A percentile compares a stretch with the other conserved stretches of the same genome.
phyloP scores from a whole-genome alignment of 208 protist genomes.

The Acanthamoeba castellanii region DNA sequence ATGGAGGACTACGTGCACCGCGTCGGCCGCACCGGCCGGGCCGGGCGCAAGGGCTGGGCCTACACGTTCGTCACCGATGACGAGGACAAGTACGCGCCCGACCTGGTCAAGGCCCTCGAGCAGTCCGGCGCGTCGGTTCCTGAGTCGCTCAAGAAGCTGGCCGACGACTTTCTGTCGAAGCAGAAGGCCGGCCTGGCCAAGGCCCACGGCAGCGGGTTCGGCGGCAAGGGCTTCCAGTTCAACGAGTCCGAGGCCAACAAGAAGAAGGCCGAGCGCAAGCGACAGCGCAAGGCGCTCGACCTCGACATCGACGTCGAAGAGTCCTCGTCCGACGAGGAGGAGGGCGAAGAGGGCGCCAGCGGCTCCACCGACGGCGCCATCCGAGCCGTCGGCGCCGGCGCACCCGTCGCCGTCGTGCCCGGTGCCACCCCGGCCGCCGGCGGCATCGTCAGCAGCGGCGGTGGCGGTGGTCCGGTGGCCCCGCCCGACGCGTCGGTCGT shows the following conservation, averaged over 20 bases:
- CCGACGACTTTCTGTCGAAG: conserved; percentile 53
- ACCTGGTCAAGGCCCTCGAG: conserved; percentile 26
- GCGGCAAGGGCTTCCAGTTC: conserved; percentile 87
- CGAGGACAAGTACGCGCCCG: conserved; percentile 23
- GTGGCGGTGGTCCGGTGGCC: neutral
- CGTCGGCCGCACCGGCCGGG: conserved; percentile 16
- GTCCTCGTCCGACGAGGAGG: conserved; percentile 61
- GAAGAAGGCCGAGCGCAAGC: conserved; percentile 80
- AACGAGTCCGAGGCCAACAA: conserved; percentile 79
- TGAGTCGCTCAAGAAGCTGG: neutral
- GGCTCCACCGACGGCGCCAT: neutral
- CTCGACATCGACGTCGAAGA: conserved; percentile 79
- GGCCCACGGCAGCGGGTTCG: neutral
- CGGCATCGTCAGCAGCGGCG: neutral
- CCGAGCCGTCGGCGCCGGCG: neutral
- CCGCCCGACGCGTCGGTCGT: conserved; percentile 47
- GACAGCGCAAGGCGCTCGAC: conserved; percentile 74
- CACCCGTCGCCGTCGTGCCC: neutral
- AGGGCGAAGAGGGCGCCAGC: neutral
- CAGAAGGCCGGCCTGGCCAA: conserved; percentile 60
- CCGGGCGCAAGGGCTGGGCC: conserved; percentile 29
- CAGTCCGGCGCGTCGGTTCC: conserved; percentile 7
- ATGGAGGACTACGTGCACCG: conserved; percentile 85
- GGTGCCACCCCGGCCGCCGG: neutral
- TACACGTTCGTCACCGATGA: conserved; percentile 66